Conservation (phyloP, 2,329 filamentous ascomycete species). For the Beauveria australis region DNA sequence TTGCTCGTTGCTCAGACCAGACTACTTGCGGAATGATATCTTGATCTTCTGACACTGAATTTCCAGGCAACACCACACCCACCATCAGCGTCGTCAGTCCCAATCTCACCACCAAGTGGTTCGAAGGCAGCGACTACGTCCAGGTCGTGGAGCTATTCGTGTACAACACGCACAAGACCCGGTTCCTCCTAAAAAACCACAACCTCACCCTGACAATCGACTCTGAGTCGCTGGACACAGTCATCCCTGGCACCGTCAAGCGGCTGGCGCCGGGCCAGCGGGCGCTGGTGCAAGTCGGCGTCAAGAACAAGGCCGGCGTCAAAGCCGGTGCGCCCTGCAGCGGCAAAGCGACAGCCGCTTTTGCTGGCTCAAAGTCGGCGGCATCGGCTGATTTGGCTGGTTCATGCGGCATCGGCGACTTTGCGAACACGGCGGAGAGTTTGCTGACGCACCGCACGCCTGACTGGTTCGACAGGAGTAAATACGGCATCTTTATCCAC, state of each 20-base stretch:
- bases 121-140: constrained; percentile 8
- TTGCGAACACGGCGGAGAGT: constrained; percentile 14
- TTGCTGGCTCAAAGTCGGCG: neutral
- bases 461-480: constrained; percentile 45
- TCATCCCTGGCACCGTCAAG: constrained; percentile 8
- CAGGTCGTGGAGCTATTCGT: constrained; percentile 12
- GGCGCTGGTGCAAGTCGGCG: constrained; percentile 9
- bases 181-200: constrained; percentile 7
- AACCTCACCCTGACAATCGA: neutral
- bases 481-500: constrained; percentile 54
- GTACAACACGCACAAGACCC: constrained; percentile 7
- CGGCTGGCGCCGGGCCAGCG: constrained; percentile 12
- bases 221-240: constrained; percentile 7
- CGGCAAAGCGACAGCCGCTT: constrained; percentile 1
- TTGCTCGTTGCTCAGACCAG: neutral
- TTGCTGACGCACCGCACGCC: constrained; percentile 35
- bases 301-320: constrained; percentile 13
- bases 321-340: constrained; percentile 1
- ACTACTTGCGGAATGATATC: neutral
- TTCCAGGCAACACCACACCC: neutral
- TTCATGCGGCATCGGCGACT: constrained; percentile 1
- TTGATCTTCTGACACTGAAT: too few species aligned
- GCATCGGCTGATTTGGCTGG: neutral
- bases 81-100: neutral
- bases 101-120: constrained; percentile 12